Conservation (phyloP, 1,139 yeast species). For the Blastobotrys malaysiensis region DNA sequence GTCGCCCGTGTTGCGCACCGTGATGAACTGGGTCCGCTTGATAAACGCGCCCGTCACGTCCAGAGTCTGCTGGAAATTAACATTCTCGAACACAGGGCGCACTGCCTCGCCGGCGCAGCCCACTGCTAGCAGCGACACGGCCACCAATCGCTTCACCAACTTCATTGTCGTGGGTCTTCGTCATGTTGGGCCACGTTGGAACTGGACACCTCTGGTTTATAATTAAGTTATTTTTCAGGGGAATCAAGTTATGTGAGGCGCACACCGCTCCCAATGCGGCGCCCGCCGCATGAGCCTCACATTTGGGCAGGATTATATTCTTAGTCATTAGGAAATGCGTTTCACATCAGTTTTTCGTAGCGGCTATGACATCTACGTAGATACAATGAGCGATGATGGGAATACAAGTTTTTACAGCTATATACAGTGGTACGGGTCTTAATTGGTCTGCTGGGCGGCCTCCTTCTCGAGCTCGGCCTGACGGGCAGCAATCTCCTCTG, state of each 20-base stretch:
- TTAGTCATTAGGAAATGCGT: too few relatives aligned
- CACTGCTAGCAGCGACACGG: not conserved
- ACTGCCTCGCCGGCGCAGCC: not conserved
- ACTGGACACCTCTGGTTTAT: not conserved
- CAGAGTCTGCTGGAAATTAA: conserved; percentile 33
- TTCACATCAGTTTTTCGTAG: too few relatives aligned
- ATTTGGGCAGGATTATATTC: too few relatives aligned
- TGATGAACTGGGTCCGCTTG: conserved; percentile 54
- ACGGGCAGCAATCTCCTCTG: conserved; percentile 74
- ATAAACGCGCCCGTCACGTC: conserved; percentile 67
- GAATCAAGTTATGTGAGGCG: not conserved
- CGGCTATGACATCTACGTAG: too few relatives aligned
- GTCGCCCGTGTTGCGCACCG: conserved; percentile 53
- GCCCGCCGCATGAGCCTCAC: not conserved
- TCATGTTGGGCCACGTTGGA: not conserved
- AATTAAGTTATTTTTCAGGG: not conserved
- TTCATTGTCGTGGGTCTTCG: not conserved
- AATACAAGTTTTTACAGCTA: not conserved
- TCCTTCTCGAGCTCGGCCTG: conserved; percentile 49
- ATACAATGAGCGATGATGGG: not conserved
- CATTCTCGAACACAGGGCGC: conserved; percentile 26
- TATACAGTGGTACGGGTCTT: not conserved
- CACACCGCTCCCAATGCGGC: not conserved
- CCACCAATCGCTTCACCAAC: not conserved
- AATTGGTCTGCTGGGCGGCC: conserved; percentile 13